phyloP scores from a whole-genome alignment of 345 rosid genomes.

The Eucalyptus erythrocorys region DNA sequence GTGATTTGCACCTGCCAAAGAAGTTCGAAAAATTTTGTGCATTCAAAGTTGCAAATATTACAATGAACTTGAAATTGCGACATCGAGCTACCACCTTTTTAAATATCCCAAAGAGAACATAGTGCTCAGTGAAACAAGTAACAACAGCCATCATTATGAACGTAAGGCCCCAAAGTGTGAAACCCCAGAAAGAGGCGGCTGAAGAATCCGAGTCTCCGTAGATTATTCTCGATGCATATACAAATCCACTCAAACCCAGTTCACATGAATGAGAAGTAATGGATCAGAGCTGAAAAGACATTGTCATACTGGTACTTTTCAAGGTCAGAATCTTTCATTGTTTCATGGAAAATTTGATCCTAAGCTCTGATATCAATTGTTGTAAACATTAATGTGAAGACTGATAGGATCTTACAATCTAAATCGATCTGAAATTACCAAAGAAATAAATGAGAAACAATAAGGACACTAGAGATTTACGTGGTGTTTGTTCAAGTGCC shows the following conservation, averaged over 20 bases:
- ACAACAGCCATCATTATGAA: not conserved
- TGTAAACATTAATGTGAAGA: too few relatives aligned
- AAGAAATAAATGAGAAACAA: too few relatives aligned
- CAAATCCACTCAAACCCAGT: not conserved
- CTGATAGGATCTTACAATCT: too few relatives aligned
- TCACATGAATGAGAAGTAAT: not conserved
- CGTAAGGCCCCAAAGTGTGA: too few relatives aligned
- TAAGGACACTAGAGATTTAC: too few relatives aligned
- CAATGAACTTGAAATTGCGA: conserved; percentile 91
- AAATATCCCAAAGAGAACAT: conserved; percentile 85
- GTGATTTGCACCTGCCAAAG: conserved; percentile 58
- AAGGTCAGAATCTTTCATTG: conserved; percentile 89
- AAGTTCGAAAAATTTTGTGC: conserved; percentile 90
- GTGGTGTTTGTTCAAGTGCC: too few relatives aligned
- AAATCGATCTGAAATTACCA: too few relatives aligned
- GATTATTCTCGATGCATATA: not conserved
- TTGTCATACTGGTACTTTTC: conserved; percentile 74
- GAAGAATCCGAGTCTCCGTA: not conserved
- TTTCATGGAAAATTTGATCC: conserved; percentile 16
- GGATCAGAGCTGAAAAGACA: not conserved
- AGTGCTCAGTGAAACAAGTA: conserved; percentile 44
- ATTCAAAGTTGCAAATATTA: conserved; percentile 92
- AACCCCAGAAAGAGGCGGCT: not conserved
- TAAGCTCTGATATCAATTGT: too few relatives aligned
- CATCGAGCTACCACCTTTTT: conserved; percentile 89